These are phyloP conservation scores for Irpex lacteus DNA, from an alignment of 1,284 basidiomycete genomes.

Conservation along the genomic window DNA sequence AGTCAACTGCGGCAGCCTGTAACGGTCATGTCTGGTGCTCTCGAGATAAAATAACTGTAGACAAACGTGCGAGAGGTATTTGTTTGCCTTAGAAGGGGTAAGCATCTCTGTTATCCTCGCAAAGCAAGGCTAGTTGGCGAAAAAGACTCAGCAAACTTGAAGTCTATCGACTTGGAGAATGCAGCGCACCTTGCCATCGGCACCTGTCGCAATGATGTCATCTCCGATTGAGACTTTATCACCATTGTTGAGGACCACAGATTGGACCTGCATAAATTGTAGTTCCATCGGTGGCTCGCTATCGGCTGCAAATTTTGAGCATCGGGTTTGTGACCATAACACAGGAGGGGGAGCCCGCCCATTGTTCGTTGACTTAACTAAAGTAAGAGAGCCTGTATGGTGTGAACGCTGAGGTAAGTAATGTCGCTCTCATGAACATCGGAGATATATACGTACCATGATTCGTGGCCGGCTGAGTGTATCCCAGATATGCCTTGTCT, in stretches of 20 bases:
- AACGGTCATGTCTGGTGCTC: background rate
- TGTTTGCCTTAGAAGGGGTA: background rate
- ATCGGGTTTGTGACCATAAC: background rate
- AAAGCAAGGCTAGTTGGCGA: background rate
- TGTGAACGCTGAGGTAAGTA: background rate
- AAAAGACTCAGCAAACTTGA: background rate
- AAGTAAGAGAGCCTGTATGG: background rate
- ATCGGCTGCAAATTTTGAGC: background rate
- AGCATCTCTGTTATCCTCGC: background rate
- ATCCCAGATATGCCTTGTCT: slow-evolving; percentile 10
- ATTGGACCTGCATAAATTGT: background rate
- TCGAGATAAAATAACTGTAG: background rate
- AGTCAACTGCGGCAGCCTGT: background rate
- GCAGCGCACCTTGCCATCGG: background rate
- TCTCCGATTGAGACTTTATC: background rate
- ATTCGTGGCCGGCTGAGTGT: background rate
- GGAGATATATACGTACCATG: background rate
- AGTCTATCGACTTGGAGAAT: background rate
- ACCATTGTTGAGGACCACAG: background rate
- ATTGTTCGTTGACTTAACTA: background rate
- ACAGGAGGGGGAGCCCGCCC: background rate
- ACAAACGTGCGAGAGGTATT: background rate
- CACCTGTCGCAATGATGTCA: background rate
- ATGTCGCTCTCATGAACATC: background rate
- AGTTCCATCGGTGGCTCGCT: background rate